A percentile compares a stretch with the other conserved stretches of the same genome.
Conservation (phyloP, 2,329 filamentous ascomycete species). For the Cylindrodendrum hubeiense region DNA sequence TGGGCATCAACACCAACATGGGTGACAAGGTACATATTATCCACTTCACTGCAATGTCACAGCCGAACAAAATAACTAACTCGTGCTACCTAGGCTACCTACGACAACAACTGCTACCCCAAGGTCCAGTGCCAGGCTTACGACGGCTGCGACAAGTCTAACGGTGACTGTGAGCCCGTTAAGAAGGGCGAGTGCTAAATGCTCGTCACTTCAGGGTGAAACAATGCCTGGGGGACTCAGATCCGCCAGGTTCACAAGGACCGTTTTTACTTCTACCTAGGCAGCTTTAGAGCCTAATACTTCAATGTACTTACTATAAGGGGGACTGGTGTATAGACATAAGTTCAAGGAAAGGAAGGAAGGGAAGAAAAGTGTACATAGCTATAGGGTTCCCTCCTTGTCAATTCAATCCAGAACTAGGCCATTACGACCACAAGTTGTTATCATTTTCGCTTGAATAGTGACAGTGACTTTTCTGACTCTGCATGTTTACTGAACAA, state of each 20-base stretch:
- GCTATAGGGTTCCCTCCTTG: too few relatives aligned
- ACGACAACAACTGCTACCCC: constrained; percentile 46
- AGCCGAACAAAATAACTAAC: constrained; percentile 16
- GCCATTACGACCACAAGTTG: too few relatives aligned
- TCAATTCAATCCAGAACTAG: too few relatives aligned
- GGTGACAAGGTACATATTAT: constrained; percentile 42
- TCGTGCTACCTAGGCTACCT: constrained; percentile 39
- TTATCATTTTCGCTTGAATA: too few relatives aligned
- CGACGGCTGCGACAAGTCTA: constrained; percentile 46
- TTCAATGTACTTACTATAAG: too few relatives aligned
- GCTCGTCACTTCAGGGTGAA: not conserved
- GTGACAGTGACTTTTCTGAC: too few relatives aligned
- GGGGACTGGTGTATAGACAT: too few relatives aligned
- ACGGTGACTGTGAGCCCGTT: constrained; percentile 44
- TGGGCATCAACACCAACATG: constrained; percentile 56
- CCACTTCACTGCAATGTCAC: rapidly evolving
- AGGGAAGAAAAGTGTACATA: too few relatives aligned
- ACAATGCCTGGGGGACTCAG: not conserved
- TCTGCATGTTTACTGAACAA: too few relatives aligned
- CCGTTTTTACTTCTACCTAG: too few relatives aligned
- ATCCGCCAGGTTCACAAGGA: not conserved
- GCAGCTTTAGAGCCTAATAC: too few relatives aligned
- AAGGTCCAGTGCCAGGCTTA: constrained; percentile 46
- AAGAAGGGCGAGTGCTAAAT: constrained; percentile 46
- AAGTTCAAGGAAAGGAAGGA: too few relatives aligned